phyloP scores from a whole-genome alignment of 2,329 filamentous ascomycete genomes.

The Emergomyces pasteurianus region DNA sequence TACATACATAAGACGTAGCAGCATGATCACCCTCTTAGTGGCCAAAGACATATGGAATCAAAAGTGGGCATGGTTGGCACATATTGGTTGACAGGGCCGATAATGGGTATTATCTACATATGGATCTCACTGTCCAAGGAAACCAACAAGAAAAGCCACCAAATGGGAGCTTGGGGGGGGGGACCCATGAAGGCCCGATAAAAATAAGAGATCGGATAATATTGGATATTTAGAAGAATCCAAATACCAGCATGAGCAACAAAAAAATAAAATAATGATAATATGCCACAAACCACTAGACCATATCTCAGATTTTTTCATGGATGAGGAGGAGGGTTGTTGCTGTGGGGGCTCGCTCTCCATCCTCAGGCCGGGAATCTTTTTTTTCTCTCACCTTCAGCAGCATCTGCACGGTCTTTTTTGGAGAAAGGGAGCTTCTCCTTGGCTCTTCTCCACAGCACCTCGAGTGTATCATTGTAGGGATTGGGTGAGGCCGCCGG shows the following conservation, averaged over 20 bases:
- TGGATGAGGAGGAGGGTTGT: too few species aligned
- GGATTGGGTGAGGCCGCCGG: neutral
- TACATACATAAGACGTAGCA: neutral
- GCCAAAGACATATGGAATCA: neutral
- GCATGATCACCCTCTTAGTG: neutral
- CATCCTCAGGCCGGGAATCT: too few species aligned
- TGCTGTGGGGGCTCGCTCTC: too few species aligned
- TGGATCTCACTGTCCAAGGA: too few species aligned
- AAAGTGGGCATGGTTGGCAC: neutral
- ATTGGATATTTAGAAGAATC: too few species aligned
- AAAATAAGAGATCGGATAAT: too few species aligned
- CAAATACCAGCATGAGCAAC: neutral
- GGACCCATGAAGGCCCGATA: too few species aligned
- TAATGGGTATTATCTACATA: neutral
- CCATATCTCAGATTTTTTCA: too few species aligned
- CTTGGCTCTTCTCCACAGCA: constrained; percentile 11
- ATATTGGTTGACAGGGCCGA: neutral
- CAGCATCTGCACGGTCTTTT: constrained; percentile 5
- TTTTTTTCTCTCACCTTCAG: neutral
- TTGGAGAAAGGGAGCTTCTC: constrained; percentile 9
- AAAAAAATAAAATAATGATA: neutral
- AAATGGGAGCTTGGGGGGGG: too few species aligned
- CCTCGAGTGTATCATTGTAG: constrained; percentile 7
- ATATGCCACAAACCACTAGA: neutral
- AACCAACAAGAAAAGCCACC: too few species aligned